These are phyloP conservation scores for Pythium vanterpoolii DNA, from an alignment of 352 stramenopile genomes.

Conservation along the genomic window DNA sequence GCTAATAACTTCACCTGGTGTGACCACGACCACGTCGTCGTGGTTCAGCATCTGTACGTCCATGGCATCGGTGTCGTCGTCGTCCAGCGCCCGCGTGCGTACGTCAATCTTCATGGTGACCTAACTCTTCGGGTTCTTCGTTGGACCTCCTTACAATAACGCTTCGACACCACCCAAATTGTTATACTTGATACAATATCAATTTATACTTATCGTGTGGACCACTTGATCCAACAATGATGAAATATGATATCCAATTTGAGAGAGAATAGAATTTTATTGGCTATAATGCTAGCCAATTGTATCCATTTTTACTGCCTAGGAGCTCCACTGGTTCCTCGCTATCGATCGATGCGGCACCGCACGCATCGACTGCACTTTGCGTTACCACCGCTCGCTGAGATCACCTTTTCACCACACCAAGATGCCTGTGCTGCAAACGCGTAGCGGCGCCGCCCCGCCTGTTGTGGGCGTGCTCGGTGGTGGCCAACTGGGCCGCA, in stretches of 20 bases:
- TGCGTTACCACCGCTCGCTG: neutral
- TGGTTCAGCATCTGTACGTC: slow-evolving; percentile 25
- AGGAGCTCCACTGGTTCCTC: neutral
- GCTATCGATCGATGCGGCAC: neutral
- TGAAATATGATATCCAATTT: too few species aligned
- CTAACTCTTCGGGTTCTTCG: neutral
- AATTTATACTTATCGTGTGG: neutral
- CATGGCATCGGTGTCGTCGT: slow-evolving; percentile 14
- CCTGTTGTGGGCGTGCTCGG: slow-evolving; percentile 91
- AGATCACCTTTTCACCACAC: neutral
- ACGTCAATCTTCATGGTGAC: slow-evolving; percentile 41
- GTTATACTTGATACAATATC: slow-evolving; percentile 1
- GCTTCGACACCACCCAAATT: slow-evolving; percentile 2
- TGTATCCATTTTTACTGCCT: neutral
- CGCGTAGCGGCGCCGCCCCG: slow-evolving; percentile 30
- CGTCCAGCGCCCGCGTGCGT: slow-evolving; percentile 15
- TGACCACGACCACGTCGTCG: slow-evolving; percentile 58
- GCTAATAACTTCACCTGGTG: slow-evolving; percentile 73
- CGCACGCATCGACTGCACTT: neutral
- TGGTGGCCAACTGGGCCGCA: slow-evolving; percentile 96
- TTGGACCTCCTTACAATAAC: neutral
- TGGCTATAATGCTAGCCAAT: neutral
- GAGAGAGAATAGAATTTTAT: neutral
- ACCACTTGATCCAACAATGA: too few species aligned
- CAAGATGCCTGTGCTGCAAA: slow-evolving; percentile 52